These are phyloP conservation scores for Candida sanyaensis DNA, from an alignment of 1,139 yeast species.

Conservation along the genomic window DNA sequence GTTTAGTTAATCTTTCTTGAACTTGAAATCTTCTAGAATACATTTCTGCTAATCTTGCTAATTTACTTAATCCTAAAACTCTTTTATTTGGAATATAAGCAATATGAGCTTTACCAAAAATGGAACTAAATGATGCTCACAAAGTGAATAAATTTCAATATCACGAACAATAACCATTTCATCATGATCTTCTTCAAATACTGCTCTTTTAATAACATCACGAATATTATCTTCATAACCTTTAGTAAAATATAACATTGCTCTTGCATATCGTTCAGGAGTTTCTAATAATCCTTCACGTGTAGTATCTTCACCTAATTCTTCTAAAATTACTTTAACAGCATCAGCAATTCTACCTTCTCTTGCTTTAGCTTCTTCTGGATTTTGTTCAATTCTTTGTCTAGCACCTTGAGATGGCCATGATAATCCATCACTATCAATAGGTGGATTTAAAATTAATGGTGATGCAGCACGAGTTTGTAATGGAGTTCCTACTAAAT, in stretches of 20 bases:
- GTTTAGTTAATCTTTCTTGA: conserved; percentile 94
- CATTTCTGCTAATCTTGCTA: conserved; percentile 97
- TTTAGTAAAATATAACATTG: conserved; percentile 92
- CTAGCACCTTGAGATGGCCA: conserved; percentile 96
- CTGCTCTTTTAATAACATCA: conserved; percentile 92
- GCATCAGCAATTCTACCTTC: conserved; percentile 82
- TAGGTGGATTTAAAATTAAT: conserved; percentile 79
- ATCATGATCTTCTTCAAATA: conserved; percentile 97
- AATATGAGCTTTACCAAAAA: conserved; percentile 96
- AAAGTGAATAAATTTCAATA: conserved; percentile 85
- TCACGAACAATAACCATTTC: conserved; percentile 98
- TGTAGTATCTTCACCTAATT: conserved; percentile 87
- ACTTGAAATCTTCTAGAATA: conserved; percentile 93
- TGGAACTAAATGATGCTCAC: conserved; percentile 98
- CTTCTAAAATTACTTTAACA: conserved; percentile 76
- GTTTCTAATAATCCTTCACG: conserved; percentile 93
- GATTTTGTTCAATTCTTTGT: conserved; percentile 63
- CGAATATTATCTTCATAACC: conserved; percentile 93
- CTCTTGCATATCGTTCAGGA: conserved; percentile 94
- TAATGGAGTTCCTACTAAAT: conserved; percentile 43
- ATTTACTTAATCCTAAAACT: conserved; percentile 90
- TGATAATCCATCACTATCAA: conserved; percentile 86
- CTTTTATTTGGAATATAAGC: conserved; percentile 95
- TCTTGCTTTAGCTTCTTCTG: conserved; percentile 61
- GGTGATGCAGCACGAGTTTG: conserved; percentile 84